Base-by-base conservation (phyloP, 129 eudicot species). In the Gnaphalium uliginosum region DNA sequence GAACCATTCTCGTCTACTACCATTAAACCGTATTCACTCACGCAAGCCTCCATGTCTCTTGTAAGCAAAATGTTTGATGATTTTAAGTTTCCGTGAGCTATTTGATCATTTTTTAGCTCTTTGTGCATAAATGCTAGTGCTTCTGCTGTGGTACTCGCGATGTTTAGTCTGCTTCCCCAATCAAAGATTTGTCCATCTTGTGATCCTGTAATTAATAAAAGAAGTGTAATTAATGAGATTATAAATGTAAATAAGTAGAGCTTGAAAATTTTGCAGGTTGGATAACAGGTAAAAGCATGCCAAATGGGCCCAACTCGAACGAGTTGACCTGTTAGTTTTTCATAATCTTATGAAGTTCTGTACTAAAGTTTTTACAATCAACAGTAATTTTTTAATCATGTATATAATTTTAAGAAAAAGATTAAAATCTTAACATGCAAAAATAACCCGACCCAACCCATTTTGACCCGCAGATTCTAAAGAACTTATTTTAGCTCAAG, bases 11-110 rank as follows among this genome's bases (percentile, higher is more conserved):
- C 76, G 54, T 85, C 84, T 1, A 70, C 75, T 75, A 59, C 91
- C 87, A 83, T 87, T 68, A 91, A 81, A n/a, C 97, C 97, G 60
- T 91, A 91, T 74, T 91, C 97, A 37, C 97, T 86, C 29, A 91
- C 79, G 19, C 84, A 69, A 10, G 87, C 86, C 24, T 84, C 89
- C 91, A 86, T 82, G 68, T 71, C 74, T 2, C 77, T 64, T 78
- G 78, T 83, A 8, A 91, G 70, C 58, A 91, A 50, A 53, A 91
- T 88, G 84, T 91, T 91, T 17, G 97, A 88, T 32, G 94, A 86
- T 82, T 90, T 90, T n/a, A 90, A 48, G 85, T 91, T 91, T 33
- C 97, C 97, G 32, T 91, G 94, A 69, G 94, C 78, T 8, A 91
- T 86, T 24, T 76, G 76, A 35, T 91, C 88, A 2, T 46, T 78